Evolutionary conservation across 108 stramenopile genomes (phyloP), one percentile per base, ranked within the genome.

Genomic region (Discostella stelligeroides): DNA sequence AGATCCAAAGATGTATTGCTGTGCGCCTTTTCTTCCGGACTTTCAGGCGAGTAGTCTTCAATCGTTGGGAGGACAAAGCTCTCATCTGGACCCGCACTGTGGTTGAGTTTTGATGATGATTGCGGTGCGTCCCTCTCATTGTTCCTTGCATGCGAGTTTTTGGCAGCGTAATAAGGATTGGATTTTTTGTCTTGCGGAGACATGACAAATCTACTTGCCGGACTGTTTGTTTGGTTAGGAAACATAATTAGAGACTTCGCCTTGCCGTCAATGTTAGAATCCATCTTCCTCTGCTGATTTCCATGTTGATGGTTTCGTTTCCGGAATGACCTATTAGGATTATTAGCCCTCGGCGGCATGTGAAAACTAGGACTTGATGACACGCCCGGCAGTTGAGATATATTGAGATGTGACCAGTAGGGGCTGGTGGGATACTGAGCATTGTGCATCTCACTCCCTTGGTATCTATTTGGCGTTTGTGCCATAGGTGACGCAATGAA

Each of bases 1-100:
- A 54, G 11, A 24, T 64, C 47, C 73, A 58, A 34, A 11, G 56
- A 57, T 24, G 38, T 51, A 34, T 62, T 55, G 20, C 45, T 45
- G 40, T 59, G 42, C 28, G 60, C 50, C 49, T 54, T 67, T 46
- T 27, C 46, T 12, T 34, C 41, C 41, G 70, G 78, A 23, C 60
- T 72, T 5, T 70, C 78, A 2, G 59, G 56, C 17, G 70, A 64
- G 66, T 60, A 79, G 34, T 72, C 78, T 37, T 72, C 70, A 48
- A 79, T 79, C 49, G 70, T 62, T 38, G 78, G 78, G 6, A 79
- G 66, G 47, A 79, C 77, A 66, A 79, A 79, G 59, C 77, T 79
- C 47, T 79, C 77, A 37, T 79, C 77, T 23, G 59, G 63, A 38
- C 72, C 63, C 18, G 42, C 38, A 54, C 77, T 79, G 10, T 71